Conservation (phyloP, 2,329 filamentous ascomycete species). For the Elsinoe batatas region DNA sequence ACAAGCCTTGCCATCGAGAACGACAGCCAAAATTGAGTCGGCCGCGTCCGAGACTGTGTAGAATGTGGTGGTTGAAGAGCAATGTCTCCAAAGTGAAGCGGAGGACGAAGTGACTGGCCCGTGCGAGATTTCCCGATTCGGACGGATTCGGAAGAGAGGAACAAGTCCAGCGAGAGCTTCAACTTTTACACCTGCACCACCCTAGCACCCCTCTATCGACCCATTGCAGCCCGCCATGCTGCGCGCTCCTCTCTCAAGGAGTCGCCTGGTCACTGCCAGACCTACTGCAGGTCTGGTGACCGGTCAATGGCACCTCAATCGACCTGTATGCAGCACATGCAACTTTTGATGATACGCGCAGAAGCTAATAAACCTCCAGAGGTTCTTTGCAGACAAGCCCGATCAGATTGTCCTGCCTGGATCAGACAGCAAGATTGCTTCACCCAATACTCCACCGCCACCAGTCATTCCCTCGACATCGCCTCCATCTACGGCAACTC, state of each 20-base stretch:
- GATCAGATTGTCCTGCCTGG: conserved; percentile 28
- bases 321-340: conserved; percentile 11
- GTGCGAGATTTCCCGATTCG: not conserved
- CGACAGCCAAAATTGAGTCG: too few species aligned
- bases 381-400: conserved; percentile 24
- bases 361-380: conserved; percentile 17
- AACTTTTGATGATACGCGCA: not conserved
- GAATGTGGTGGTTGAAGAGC: too few species aligned
- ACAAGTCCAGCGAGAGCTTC: not conserved
- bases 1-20: too few species aligned
- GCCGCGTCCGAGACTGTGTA: not conserved
- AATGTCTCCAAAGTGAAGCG: not conserved
- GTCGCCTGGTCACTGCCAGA: conserved; percentile 14
- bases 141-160: not conserved
- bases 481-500: conserved; percentile 13
- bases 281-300: conserved; percentile 5
- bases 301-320: conserved; percentile 17
- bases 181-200: not conserved
- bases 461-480: conserved; percentile 15
- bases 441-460: conserved; percentile 22
- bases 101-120: not conserved
- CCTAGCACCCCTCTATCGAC: conserved; percentile 1
- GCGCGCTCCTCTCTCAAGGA: conserved; percentile 17
- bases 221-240: conserved; percentile 17
- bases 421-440: conserved; percentile 21